Evolutionary conservation across 345 rosid genomes (phyloP), one percentile per base, ranked within the genome.

Genomic region (Xanthoceras sorbifolium): DNA sequence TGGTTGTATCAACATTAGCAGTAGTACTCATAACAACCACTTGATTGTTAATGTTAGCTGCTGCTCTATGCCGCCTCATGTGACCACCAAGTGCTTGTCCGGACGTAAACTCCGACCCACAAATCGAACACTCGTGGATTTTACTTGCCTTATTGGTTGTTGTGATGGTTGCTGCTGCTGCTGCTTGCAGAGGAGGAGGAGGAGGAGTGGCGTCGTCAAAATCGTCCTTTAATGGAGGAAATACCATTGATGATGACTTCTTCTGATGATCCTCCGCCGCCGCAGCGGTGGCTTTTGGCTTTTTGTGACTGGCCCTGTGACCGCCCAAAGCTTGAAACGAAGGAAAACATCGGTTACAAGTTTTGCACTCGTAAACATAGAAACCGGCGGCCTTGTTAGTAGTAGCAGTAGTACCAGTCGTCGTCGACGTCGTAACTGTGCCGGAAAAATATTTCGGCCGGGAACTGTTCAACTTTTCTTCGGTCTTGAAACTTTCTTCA

Each of bases 1-100:
- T 74, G 62, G 36, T 79, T 69, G 72, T 77, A 17, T 84, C 82
- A 18, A 36, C 73, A 17, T 83, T 80, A 18, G 38, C 75, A 59
- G 77, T 77, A 9, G 32, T 18, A 57, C 31, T 48, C 8, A 22
- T 36, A 1, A 18, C 15, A 5, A 57, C 71, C 0, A 69, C 61
- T 31, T 76, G 73, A 60, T 73, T 80, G 81, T 22, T 26, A 76
- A 26, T 2, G 74, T 72, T 2, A 85, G 42, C 10, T 18, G 71
- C 75, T 6, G 91, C 75, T 64, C 98, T 87, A 57, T 97, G 99
- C 81, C 99, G 83, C 75, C 99, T 91, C 98, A 97, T 97, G 86
- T 97, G 99, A 11, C 99, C 98, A 1, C 99, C 99, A 3, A 97
- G 88, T 1, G 99, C 99, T 85, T 97, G 99, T 2, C 99, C 99